Base-by-base conservation (phyloP, 208 protist species). In the Angomonas desouzai region DNA sequence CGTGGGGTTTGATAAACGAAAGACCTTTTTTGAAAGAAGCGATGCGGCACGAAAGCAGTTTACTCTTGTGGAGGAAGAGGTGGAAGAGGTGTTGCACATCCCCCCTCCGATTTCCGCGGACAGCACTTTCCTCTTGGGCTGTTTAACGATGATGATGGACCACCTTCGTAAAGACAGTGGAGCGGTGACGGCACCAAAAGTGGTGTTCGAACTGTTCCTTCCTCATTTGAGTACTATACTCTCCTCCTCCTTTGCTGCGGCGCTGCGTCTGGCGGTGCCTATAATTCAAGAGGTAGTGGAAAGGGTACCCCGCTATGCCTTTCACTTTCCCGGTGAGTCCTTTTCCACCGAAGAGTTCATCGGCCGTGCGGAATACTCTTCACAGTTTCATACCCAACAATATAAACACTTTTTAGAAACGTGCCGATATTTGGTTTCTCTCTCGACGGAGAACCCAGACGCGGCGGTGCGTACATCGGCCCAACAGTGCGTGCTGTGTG, bases 141-240 rank as follows among this genome's bases (percentile, higher is more conserved):
- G 18, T 16, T 9, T 23, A 4, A 9, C 45, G 6, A 9, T 51
- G 20, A 27, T 51, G 10, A 9, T 13, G 45, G 45, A 51, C 45
- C 6, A 4, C 20, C 45, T 51, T 4, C 45, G 20, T 23, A 9
- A 23, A 23, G 20, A 4, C 6, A 6, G 9, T 3, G 4, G 10
- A 6, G 10, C 18, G 4, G 18, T 51, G 18, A 23, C 45, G 6
- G 6, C 18, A 6, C 45, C 45, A 9, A 51, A 51, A 23, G 6
- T 6, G 18, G 74, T 45, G 48, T 82, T 51, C 9, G 45, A 51
- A 23, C 6, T 51, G 45, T 27, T 51, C n/a, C 45, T 51, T 9
- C 45, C 45, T 4, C n/a, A 27, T 23, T 22, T 51, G 18, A 13
- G 45, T 23, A 16, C n/a, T 16, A 23, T 23, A 27, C 45, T 51